Conservation (phyloP, 805 yeast genomes). For the Saccharomycopsis sp. region DNA sequence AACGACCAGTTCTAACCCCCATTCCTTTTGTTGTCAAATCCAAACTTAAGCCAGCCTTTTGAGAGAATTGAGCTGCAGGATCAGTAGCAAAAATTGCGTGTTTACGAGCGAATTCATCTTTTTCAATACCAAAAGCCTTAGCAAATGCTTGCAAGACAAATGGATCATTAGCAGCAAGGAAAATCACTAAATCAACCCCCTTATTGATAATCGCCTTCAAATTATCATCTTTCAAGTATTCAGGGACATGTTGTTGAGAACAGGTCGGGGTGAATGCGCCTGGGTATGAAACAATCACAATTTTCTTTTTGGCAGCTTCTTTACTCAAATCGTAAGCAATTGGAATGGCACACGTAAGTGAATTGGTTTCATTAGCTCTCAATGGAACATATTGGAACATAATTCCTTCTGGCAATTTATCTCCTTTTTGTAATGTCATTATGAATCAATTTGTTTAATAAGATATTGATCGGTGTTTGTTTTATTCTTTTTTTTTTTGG, state of each 20-base stretch:
- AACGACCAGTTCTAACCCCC: constrained; percentile 66
- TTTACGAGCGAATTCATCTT: constrained; percentile 27
- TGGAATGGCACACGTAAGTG: constrained; percentile 18
- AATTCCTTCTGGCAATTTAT: background rate
- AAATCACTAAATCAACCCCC: constrained; percentile 43
- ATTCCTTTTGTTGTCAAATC: constrained; percentile 78
- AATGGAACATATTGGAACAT: constrained; percentile 15
- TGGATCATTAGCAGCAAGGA: constrained; percentile 80
- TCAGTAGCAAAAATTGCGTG: constrained; percentile 67
- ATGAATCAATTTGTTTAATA: background rate
- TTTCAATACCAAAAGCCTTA: constrained; percentile 35
- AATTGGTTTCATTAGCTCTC: constrained; percentile 5
- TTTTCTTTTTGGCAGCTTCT: constrained; percentile 20
- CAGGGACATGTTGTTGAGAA: constrained; percentile 25
- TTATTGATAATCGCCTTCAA: constrained; percentile 23
- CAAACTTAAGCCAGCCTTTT: constrained; percentile 55
- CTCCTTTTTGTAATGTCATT: background rate
- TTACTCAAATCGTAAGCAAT: constrained; percentile 12
- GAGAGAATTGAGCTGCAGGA: constrained; percentile 63
- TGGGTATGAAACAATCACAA: constrained; percentile 27
- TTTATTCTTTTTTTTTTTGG: background rate
- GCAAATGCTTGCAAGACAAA: constrained; percentile 84
- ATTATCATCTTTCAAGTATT: constrained; percentile 22
- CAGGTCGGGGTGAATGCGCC: constrained; percentile 28
- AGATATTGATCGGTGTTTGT: background rate